These are phyloP conservation scores for Colletotrichum caudatum DNA, from an alignment of 2,329 filamentous ascomycete genomes.

Conservation along the genomic window DNA sequence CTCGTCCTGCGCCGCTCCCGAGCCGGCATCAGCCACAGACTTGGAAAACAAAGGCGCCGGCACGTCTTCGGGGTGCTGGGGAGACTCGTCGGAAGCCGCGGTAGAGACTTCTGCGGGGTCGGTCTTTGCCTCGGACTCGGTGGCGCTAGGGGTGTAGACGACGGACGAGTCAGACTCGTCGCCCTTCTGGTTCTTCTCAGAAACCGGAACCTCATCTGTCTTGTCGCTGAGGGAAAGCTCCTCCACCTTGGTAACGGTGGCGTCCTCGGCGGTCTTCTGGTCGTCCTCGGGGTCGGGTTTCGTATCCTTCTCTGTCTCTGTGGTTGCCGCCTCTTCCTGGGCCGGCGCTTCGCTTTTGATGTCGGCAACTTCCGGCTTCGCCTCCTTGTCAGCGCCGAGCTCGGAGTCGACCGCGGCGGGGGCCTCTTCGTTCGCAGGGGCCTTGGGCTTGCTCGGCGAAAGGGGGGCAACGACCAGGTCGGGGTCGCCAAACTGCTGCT, in stretches of 20 bases:
- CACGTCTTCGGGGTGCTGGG: slow-evolving; percentile 74
- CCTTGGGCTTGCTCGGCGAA: slow-evolving; percentile 60
- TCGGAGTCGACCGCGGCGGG: slow-evolving; percentile 40
- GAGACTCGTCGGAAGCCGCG: slow-evolving; percentile 41
- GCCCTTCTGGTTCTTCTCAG: slow-evolving; percentile 41
- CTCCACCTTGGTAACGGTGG: slow-evolving; percentile 29
- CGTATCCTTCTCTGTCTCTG: not conserved
- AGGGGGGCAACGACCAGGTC: slow-evolving; percentile 69
- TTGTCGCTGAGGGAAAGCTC: slow-evolving; percentile 37
- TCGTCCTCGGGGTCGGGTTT: slow-evolving; percentile 4
- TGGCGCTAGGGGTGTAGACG: slow-evolving; percentile 43
- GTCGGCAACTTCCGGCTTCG: slow-evolving; percentile 29
- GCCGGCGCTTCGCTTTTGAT: slow-evolving; percentile 22
- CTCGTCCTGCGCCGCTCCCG: slow-evolving; percentile 8
- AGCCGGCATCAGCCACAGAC: slow-evolving; percentile 24
- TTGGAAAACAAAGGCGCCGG: slow-evolving; percentile 74
- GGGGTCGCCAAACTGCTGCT: slow-evolving; percentile 65
- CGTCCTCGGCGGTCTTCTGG: slow-evolving; percentile 15
- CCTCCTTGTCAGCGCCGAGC: slow-evolving; percentile 24
- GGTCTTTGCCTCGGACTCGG: slow-evolving; percentile 31
- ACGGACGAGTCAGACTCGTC: slow-evolving; percentile 47
- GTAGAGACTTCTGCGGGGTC: slow-evolving; percentile 27
- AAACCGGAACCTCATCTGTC: slow-evolving; percentile 6
- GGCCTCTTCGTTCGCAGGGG: slow-evolving; percentile 41
- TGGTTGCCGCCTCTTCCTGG: slow-evolving; percentile 22